Evolutionary conservation across 768 basidiomycete species (phyloP).

Genomic region (Sporobolomyces pararoseus): DNA sequence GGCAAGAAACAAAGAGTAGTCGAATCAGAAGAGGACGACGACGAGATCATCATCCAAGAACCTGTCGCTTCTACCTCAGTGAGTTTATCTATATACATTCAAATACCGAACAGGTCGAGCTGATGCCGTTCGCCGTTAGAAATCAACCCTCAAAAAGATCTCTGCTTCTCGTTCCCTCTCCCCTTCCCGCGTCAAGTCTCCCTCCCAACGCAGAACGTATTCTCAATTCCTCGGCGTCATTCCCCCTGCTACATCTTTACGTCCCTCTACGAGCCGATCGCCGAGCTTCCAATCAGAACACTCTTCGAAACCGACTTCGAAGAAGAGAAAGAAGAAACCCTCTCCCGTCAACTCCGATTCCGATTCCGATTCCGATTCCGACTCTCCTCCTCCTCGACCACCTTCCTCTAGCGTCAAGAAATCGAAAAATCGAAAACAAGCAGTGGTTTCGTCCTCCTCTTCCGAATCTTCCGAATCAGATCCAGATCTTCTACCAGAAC

Average conservation of each 20-base stretch:
- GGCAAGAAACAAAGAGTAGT: not conserved
- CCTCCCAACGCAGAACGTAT: too few relatives aligned
- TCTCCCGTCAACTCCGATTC: not conserved
- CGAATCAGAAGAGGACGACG: constrained; percentile 16
- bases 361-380: constrained; percentile 4
- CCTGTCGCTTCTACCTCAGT: constrained; percentile 5
- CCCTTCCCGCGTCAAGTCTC: not conserved
- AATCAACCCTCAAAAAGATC: not conserved
- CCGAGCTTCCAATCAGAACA: too few relatives aligned
- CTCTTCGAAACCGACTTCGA: too few relatives aligned
- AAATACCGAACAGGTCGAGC: too few relatives aligned
- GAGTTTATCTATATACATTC: not conserved
- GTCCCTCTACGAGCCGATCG: not conserved
- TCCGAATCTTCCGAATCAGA: not conserved
- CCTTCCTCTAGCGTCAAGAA: not conserved
- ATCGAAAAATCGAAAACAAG: constrained; percentile 8
- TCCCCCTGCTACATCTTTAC: not conserved
- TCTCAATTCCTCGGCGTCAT: constrained; percentile 6
- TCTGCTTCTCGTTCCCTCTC: not conserved
- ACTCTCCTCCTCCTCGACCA: not conserved
- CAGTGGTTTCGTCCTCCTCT: not conserved
- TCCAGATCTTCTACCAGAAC: constrained; percentile 2
- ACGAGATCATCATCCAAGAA: not conserved
- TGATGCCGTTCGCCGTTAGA: too few relatives aligned
- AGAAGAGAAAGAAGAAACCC: too few relatives aligned